A percentile compares a stretch with the other conserved stretches of the same genome.
Evolutionary conservation across 75 land plant genomes (phyloP).

Genomic region (Pseudotsuga menziesii): DNA sequence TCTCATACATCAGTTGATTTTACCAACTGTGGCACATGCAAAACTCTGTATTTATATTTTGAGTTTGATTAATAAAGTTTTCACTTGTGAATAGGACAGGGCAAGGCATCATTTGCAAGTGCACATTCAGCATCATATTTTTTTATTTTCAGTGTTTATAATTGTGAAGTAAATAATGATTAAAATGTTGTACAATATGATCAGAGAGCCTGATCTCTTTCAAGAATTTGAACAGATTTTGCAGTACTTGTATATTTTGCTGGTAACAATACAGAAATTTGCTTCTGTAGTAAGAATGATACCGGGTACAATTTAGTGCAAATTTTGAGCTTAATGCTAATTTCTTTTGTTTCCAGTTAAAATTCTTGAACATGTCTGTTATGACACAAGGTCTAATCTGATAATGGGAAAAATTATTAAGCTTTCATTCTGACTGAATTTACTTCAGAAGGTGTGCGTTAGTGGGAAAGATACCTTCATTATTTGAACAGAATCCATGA

Average conservation of each 20-base stretch:
- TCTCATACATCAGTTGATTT: neutral
- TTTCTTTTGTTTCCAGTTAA: no score
- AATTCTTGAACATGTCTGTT: no score
- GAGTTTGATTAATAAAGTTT: constrained; percentile 1
- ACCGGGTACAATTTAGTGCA: neutral
- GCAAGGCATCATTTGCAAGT: neutral
- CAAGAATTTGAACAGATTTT: neutral
- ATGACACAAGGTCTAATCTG: no score
- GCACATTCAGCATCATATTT: neutral
- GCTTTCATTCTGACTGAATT: no score
- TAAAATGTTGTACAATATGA: neutral
- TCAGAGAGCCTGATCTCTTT: neutral
- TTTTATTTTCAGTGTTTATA: neutral
- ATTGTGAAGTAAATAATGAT: neutral
- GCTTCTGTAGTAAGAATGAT: neutral
- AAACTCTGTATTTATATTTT: constrained; percentile 11
- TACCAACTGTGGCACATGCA: neutral
- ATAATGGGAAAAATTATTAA: no score
- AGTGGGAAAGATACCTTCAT: no score
- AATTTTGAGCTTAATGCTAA: no score
- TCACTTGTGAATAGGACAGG: neutral
- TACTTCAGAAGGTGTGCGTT: no score
- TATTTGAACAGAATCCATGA: no score
- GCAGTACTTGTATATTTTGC: constrained; percentile 1
- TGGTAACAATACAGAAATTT: neutral